Percentiles rank a stretch among this genome's conserved stretches.
These are phyloP conservation scores for Lyophyllum shimeji DNA, from an alignment of 768 basidiomycete genomes.

Conservation along the genomic window DNA sequence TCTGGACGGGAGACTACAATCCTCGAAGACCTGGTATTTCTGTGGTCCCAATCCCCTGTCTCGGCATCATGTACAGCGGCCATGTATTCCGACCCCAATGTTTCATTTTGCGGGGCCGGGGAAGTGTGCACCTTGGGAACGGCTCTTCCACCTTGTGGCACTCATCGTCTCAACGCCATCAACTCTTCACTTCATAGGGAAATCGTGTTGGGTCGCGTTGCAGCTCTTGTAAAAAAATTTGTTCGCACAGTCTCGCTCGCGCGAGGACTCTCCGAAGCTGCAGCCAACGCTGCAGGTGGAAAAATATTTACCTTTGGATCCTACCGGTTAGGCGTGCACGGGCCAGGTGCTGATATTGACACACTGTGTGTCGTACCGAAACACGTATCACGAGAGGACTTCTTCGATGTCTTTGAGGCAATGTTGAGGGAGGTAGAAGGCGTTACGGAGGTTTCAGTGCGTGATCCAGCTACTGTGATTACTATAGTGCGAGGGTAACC, in stretches of 20 bases:
- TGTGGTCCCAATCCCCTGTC: not conserved
- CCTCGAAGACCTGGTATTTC: slow-evolving; percentile 8
- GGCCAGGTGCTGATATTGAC: slow-evolving; percentile 95
- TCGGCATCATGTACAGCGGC: slow-evolving; percentile 3
- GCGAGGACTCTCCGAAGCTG: slow-evolving; percentile 82
- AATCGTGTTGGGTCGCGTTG: slow-evolving; percentile 86
- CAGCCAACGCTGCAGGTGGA: slow-evolving; percentile 88
- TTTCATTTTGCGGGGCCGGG: slow-evolving; percentile 4
- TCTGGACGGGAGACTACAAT: slow-evolving; percentile 11
- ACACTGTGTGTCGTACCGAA: slow-evolving; percentile 97
- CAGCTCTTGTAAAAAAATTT: slow-evolving; percentile 89
- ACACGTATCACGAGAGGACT: slow-evolving; percentile 94
- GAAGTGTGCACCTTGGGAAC: slow-evolving; percentile 10
- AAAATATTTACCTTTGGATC: slow-evolving; percentile 99
- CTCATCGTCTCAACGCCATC: slow-evolving; percentile 13
- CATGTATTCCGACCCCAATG: slow-evolving; percentile 1
- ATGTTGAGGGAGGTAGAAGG: slow-evolving; percentile 86
- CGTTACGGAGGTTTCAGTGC: slow-evolving; percentile 84
- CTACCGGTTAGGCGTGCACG: slow-evolving; percentile 96
- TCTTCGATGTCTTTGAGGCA: slow-evolving; percentile 87
- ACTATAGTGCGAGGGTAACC: slow-evolving; percentile 2
- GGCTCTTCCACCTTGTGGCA: slow-evolving; percentile 3
- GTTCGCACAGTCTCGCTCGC: slow-evolving; percentile 79
- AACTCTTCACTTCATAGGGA: slow-evolving; percentile 58
- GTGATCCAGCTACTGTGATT: slow-evolving; percentile 28